A percentile compares a stretch with the other conserved stretches of the same genome.
phyloP scores from a whole-genome alignment of 208 protist genomes.

The Acanthamoeba lugdunensis region DNA sequence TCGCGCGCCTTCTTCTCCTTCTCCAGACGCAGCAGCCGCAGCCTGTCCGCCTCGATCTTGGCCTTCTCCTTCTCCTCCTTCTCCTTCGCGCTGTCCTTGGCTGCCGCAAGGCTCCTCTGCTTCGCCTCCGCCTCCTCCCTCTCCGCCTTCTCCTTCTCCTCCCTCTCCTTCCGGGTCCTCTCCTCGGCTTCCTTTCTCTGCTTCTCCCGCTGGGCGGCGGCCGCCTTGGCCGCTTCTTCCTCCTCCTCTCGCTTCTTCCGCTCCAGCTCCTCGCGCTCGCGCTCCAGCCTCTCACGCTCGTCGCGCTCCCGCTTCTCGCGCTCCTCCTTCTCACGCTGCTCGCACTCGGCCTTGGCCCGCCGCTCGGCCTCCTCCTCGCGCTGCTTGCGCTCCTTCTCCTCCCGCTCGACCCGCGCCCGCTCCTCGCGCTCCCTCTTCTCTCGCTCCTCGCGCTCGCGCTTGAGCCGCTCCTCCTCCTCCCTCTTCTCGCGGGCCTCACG shows the following conservation, averaged over 20 bases:
- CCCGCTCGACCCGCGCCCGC: neutral
- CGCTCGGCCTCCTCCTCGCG: neutral
- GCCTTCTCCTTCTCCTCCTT: neutral
- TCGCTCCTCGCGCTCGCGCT: neutral
- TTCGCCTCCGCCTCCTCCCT: conserved; percentile 35
- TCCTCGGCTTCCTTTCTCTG: conserved; percentile 1
- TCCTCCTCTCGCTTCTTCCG: neutral
- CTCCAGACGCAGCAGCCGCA: conserved; percentile 6
- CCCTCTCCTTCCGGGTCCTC: neutral
- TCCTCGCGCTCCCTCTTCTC: neutral
- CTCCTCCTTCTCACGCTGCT: neutral
- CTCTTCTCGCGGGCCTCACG: neutral
- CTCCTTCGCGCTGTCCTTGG: neutral
- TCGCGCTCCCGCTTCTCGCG: neutral
- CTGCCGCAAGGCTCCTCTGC: neutral
- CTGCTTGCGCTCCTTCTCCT: neutral
- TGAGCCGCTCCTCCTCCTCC: neutral
- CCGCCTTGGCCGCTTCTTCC: neutral
- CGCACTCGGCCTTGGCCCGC: neutral
- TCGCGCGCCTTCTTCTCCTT: conserved; percentile 12
- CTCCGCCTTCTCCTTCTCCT: neutral
- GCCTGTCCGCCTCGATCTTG: conserved; percentile 13
- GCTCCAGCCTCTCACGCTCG: neutral
- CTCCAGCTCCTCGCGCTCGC: conserved; percentile 34
- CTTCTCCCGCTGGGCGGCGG: neutral